A percentile compares a stretch with the other conserved stretches of the same genome.
These are phyloP conservation scores for Cyclaneusma minus DNA, from an alignment of 2,329 filamentous ascomycete species.

Conservation along the genomic window DNA sequence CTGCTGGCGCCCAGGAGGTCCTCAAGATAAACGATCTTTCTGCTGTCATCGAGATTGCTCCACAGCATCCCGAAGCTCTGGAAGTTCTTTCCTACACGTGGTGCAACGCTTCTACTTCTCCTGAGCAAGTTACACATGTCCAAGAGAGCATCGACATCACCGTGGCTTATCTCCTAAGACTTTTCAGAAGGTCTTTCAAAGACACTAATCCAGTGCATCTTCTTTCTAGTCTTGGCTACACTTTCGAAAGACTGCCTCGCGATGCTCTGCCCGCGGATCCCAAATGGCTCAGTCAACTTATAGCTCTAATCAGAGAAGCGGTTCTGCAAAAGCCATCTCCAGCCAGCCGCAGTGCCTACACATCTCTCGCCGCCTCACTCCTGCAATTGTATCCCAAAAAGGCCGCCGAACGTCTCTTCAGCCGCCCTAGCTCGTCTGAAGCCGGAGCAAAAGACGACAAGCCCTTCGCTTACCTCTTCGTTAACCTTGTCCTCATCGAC, in stretches of 20 bases:
- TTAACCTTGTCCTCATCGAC: constrained; percentile 52
- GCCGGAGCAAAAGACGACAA: constrained; percentile 23
- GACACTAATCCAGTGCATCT: constrained; percentile 45
- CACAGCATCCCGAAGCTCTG: constrained; percentile 34
- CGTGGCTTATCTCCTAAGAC: constrained; percentile 31
- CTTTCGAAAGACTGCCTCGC: constrained; percentile 32
- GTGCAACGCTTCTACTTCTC: constrained; percentile 28
- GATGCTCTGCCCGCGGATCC: constrained; percentile 30
- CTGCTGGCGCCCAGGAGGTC: constrained; percentile 32
- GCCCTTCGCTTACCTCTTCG: constrained; percentile 44
- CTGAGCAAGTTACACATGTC: constrained; percentile 14
- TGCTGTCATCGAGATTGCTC: constrained; percentile 39
- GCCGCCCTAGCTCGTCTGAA: constrained; percentile 16
- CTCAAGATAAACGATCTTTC: constrained; percentile 33
- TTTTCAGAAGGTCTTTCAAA: too few relatives aligned
- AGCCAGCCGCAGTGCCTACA: constrained; percentile 40
- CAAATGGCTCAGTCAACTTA: constrained; percentile 34
- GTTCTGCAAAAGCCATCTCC: constrained; percentile 38
- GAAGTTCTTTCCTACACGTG: constrained; percentile 41
- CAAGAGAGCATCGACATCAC: constrained; percentile 29
- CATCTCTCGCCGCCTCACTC: constrained; percentile 39
- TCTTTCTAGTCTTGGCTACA: constrained; percentile 36
- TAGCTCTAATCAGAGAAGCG: constrained; percentile 33
- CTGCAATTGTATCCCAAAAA: constrained; percentile 36
- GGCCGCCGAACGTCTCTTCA: constrained; percentile 35